Percentiles rank a stretch among this genome's conserved stretches.
phyloP scores from a whole-genome alignment of 2,329 filamentous ascomycete genomes.

The Alternaria arborescens region DNA sequence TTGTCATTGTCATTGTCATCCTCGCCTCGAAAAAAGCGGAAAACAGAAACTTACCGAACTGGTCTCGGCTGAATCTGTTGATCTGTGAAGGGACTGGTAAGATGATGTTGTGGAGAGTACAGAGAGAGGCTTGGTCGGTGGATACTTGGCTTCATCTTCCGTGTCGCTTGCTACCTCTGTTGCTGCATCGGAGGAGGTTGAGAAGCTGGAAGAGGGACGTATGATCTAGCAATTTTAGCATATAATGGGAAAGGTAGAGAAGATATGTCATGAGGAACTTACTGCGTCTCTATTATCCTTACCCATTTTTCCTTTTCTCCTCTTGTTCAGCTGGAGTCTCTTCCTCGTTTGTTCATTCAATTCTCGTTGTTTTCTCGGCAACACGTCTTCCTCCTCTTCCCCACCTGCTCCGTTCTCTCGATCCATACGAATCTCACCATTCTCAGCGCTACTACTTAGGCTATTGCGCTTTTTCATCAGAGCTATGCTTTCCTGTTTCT shows the following conservation, averaged over 20 bases:
- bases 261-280: background rate
- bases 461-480: background rate
- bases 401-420: background rate
- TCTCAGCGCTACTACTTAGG: background rate
- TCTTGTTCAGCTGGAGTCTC: background rate
- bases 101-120: background rate
- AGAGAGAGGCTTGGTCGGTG: background rate
- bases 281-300: background rate
- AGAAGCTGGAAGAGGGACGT: background rate
- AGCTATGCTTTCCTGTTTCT: background rate
- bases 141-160: background rate
- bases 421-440: background rate
- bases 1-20: background rate
- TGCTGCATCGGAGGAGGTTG: background rate
- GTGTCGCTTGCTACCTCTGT: slow-evolving; percentile 1
- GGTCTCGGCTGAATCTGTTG: background rate
- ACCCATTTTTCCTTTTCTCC: background rate
- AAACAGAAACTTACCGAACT: background rate
- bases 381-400: background rate
- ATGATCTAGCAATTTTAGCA: background rate
- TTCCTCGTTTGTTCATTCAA: slow-evolving; percentile 5
- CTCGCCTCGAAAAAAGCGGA: background rate
- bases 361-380: slow-evolving; percentile 2
- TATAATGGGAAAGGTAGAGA: background rate
- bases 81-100: background rate